phyloP scores from a whole-genome alignment of 768 basidiomycete genomes.

The Cystobasidiopsis lactophilus region DNA sequence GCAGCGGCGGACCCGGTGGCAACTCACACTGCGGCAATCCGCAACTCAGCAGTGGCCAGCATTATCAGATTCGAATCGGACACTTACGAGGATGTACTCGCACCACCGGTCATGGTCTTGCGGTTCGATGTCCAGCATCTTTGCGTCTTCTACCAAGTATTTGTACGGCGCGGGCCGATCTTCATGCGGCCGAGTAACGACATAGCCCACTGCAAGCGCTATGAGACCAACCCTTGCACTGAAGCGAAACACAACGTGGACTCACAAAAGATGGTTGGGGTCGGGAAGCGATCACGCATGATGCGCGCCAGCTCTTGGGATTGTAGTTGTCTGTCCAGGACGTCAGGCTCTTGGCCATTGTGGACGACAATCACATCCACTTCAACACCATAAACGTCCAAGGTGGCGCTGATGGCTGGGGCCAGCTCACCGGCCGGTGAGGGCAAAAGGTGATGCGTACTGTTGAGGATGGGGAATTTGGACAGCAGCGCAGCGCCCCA shows the following conservation, averaged over 20 bases:
- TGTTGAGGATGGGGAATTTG: slow-evolving; percentile 69
- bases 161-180: slow-evolving; percentile 49
- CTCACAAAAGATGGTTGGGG: slow-evolving; percentile 35
- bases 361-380: slow-evolving; percentile 42
- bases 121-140: slow-evolving; percentile 55
- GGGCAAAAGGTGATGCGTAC: slow-evolving; percentile 64
- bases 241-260: not conserved
- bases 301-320: slow-evolving; percentile 57
- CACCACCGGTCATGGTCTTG: slow-evolving; percentile 35
- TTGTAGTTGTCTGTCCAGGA: slow-evolving; percentile 69
- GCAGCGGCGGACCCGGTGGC: too few relatives aligned
- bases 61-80: slow-evolving; percentile 44
- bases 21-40: too few relatives aligned
- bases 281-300: slow-evolving; percentile 32
- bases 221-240: not conserved
- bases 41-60: too few relatives aligned
- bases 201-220: slow-evolving; percentile 33
- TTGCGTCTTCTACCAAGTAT: slow-evolving; percentile 52
- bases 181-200: slow-evolving; percentile 47
- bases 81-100: slow-evolving; percentile 73
- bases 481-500: slow-evolving; percentile 7
- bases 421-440: slow-evolving; percentile 35
- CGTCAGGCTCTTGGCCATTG: slow-evolving; percentile 84
- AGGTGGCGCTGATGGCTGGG: slow-evolving; percentile 9
- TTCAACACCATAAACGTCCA: slow-evolving; percentile 34